Base-by-base conservation (phyloP, 139 green algal species). In the Closterium sp. region DNA sequence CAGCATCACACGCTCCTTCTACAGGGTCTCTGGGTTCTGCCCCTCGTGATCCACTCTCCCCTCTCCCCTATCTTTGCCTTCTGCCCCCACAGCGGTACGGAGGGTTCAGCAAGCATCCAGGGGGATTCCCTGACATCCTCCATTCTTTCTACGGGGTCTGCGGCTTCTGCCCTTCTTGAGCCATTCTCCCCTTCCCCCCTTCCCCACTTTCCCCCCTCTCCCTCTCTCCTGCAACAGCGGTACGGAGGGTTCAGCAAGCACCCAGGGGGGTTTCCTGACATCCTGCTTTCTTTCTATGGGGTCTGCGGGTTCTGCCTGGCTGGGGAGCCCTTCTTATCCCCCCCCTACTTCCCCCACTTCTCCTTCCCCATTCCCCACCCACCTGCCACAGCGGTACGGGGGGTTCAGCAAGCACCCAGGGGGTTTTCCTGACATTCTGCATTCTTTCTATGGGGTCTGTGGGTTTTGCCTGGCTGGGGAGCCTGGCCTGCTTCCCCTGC, bases 371-470 rank as follows among this genome's bases (percentile, higher is more conserved):
- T 3, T 3, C 3, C 32, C 38, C 38, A 1, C 38, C 13, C 38
- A 17, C 38, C 38, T 50, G 38, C 38, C 38, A 42, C 62, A 79
- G 62, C 24, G 62, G 62, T 79, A 79, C 62, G 87, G 87, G 2
- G 87, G 87, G 9, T 90, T 90, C 87, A 90, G 87, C 87, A 90
- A 90, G 87, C 32, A 31, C 10, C 87, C 87, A 21, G 30, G 32
- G 24, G 30, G 31, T 0, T 62, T 62, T 31, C 31, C 87, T 17
- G 87, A 90, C 87, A 28, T 90, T 9, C 87, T 90, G 17, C 87
- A 90, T 7, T 73, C 87, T 10, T 90, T 90, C 87, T 90, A 90
- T 27, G 32, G 87, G 27, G 24, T 90, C 28, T 90, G 87, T 22
- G 87, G 87, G 28, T 31, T 90, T 9, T 73, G 87, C 87, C 30